Evolutionary conservation across 2,329 filamentous ascomycete genomes (phyloP), one percentile per base, ranked within the genome.

Genomic region (Colletotrichum salicis): DNA sequence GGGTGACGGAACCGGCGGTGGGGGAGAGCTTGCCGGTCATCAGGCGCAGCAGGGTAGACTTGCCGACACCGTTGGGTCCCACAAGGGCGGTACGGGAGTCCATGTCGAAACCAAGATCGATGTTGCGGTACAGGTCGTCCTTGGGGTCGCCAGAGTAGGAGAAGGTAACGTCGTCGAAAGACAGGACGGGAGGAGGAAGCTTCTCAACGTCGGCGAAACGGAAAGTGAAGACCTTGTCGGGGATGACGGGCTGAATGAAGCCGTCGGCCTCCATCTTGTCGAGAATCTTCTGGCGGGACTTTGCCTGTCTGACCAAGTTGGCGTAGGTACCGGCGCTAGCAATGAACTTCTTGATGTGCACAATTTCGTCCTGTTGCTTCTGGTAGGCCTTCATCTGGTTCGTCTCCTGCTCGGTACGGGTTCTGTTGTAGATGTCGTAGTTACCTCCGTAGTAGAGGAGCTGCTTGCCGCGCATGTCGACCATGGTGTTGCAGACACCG

Each of bases 231-330:
- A 97, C 93, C 74, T 91, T 90, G 85, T 99, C 96, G 75, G 90
- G 85, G 67, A 88, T 84, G 74, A 99, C 95, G 69, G 94, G 94
- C 85, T 99, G 93, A 81, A 99, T 98, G 84, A 98, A 96, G 77
- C 96, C 96, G 79, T 99, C 96, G 78, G 97, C 96, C 89, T 98
- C 96, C 96, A 99, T 99, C 92, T 99, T 99, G 90, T 99, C 96
- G 76, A 98, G 89, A 84, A 98, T 98, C 94, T 99, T 99, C 86
- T 99, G 96, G 76, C 96, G 92, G 55, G 96, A 98, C 89, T 99
- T 99, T 85, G 97, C 97, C 86, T 99, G 96, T 83, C 94, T 91
- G 81, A 99, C 96, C 88, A 99, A 89, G 88, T 99, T 99, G 90
- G 97, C 96, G 81, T 99, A 99, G 73, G 96, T 99, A 95, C 97